These are phyloP conservation scores for Russula earlei DNA, from an alignment of 768 basidiomycete species.

Conservation along the genomic window DNA sequence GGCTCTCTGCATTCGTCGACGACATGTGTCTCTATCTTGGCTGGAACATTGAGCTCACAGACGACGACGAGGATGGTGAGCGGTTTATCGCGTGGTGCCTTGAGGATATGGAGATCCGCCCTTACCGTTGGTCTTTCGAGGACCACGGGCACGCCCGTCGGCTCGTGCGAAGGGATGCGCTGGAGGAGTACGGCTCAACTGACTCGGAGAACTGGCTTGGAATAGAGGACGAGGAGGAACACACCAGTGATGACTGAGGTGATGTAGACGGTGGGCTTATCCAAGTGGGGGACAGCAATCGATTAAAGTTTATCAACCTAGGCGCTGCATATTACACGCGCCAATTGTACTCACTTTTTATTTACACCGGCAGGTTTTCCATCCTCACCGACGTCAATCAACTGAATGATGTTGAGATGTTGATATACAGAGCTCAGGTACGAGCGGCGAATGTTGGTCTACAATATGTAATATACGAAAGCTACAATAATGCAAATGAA, in stretches of 20 bases:
- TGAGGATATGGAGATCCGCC: conserved; percentile 33
- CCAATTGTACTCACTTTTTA: neutral
- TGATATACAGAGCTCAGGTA: neutral
- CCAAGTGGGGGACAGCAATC: neutral
- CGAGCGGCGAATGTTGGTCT: conserved; percentile 1
- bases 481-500: conserved; percentile 6
- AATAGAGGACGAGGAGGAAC: conserved; percentile 1
- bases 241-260: conserved; percentile 1
- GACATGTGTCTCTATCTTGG: conserved; percentile 48
- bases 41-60: conserved; percentile 51
- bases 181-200: conserved; percentile 8
- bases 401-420: neutral
- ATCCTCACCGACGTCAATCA: neutral
- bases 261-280: neutral
- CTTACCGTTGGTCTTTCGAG: conserved; percentile 35
- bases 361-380: neutral
- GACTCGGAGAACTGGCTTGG: conserved; percentile 19
- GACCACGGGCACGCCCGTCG: conserved; percentile 18
- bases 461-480: conserved; percentile 5
- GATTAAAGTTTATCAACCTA: neutral
- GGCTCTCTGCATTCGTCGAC: conserved; percentile 38
- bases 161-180: conserved; percentile 13
- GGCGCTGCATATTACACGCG: neutral
- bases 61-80: conserved; percentile 34
- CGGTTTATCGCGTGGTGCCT: conserved; percentile 33